Conservation (phyloP, 768 basidiomycete species). For the Mycena latifolia region DNA sequence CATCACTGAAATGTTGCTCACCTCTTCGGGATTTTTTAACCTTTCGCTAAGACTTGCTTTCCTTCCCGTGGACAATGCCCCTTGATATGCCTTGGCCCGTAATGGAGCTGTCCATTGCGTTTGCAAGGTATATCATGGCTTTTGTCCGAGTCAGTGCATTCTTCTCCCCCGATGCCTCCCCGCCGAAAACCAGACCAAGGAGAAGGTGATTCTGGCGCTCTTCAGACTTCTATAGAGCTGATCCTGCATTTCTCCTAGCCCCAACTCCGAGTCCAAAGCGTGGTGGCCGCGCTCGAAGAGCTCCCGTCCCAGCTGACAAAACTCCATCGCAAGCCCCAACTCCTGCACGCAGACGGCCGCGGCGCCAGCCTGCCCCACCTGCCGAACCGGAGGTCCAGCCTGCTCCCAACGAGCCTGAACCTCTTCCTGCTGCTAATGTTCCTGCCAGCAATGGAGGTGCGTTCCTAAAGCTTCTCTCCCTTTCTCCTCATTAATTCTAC, state of each 20-base stretch:
- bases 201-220: no score
- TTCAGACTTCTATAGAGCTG: no score
- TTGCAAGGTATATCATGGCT: no score
- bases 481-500: background rate
- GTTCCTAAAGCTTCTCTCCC: background rate
- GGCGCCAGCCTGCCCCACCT: slow-evolving; percentile 6
- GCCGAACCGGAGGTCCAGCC: background rate
- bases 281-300: slow-evolving; percentile 2
- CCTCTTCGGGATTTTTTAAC: no score
- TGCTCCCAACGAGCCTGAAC: background rate
- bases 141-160: no score
- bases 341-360: background rate
- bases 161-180: no score
- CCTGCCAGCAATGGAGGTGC: background rate
- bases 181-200: no score
- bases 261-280: slow-evolving; percentile 4
- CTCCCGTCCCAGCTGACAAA: slow-evolving; percentile 5
- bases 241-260: background rate
- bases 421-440: background rate
- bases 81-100: no score
- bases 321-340: slow-evolving; percentile 9
- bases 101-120: no score
- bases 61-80: no score
- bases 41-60: no score
- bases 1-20: background rate